Percentiles rank a stretch among this genome's conserved stretches.
Evolutionary conservation across 192 early-diverging fungal species (phyloP).

Genomic region (Coemansia sp.): DNA sequence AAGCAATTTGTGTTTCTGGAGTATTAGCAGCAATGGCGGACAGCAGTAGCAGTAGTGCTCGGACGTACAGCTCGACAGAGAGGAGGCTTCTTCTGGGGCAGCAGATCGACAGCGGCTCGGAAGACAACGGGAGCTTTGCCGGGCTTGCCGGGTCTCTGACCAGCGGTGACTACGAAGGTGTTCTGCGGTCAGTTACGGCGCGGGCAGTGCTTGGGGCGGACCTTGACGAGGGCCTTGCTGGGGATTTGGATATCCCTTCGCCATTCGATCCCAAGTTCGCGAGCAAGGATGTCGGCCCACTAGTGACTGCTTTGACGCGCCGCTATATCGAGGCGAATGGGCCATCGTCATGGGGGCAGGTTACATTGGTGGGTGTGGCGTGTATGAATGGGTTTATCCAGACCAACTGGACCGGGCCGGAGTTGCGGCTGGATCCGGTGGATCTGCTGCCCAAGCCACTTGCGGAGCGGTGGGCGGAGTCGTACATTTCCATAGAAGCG

Average conservation of each 20-base stretch:
- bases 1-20: too few relatives aligned
- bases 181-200: constrained; percentile 44
- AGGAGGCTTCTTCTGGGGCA: constrained; percentile 25
- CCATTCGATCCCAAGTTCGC: constrained; percentile 45
- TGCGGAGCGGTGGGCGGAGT: constrained; percentile 15
- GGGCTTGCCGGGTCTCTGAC: constrained; percentile 7
- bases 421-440: constrained; percentile 53
- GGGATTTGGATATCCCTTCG: constrained; percentile 12
- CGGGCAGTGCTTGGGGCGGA: constrained; percentile 51
- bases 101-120: background rate
- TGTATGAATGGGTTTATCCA: constrained; percentile 81
- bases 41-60: too few relatives aligned
- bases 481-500: constrained; percentile 19
- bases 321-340: constrained; percentile 6
- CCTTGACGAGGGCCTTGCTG: constrained; percentile 7
- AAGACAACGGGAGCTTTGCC: background rate
- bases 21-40: too few relatives aligned
- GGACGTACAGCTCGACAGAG: background rate
- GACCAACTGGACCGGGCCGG: constrained; percentile 83
- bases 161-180: constrained; percentile 50
- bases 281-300: constrained; percentile 26
- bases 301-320: constrained; percentile 14
- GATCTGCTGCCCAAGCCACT: constrained; percentile 51
- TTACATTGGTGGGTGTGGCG: constrained; percentile 56
- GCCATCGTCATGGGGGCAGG: constrained; percentile 8